Evolutionary conservation across 169 alveolate species (phyloP).

Genomic region (Plasmodium vivax): DNA sequence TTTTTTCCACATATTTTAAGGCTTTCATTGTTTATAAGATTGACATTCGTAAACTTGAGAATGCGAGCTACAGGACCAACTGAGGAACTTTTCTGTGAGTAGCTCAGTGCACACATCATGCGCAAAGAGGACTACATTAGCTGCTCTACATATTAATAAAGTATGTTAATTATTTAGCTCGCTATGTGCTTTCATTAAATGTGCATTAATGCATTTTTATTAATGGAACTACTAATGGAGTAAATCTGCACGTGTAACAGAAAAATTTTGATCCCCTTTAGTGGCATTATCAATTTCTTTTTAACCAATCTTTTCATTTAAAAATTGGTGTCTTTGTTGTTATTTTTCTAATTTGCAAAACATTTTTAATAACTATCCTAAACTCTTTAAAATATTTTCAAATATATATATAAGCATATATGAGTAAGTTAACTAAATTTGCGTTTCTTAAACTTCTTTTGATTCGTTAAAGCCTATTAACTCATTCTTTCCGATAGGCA

Average conservation of each 20-base stretch:
- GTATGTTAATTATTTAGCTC: neutral
- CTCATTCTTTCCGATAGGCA: no score
- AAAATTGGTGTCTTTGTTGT: neutral
- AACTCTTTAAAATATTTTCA: no score
- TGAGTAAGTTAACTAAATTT: no score
- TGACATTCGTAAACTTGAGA: neutral
- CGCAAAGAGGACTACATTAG: neutral
- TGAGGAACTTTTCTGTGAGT: neutral
- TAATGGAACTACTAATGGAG: neutral
- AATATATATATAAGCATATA: no score
- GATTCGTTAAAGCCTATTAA: no score
- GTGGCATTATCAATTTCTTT: neutral
- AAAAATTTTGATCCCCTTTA: neutral
- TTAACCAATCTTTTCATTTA: neutral
- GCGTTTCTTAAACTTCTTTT: no score
- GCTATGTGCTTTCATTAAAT: neutral
- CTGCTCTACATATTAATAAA: neutral
- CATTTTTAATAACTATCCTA: neutral
- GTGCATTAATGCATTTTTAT: neutral
- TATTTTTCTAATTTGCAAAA: neutral
- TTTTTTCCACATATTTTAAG: neutral
- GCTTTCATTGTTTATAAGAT: neutral
- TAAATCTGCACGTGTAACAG: neutral
- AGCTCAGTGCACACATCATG: neutral
- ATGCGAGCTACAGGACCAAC: neutral